Base-by-base conservation (phyloP, 345 rosid species). In the Lepidium didymum region DNA sequence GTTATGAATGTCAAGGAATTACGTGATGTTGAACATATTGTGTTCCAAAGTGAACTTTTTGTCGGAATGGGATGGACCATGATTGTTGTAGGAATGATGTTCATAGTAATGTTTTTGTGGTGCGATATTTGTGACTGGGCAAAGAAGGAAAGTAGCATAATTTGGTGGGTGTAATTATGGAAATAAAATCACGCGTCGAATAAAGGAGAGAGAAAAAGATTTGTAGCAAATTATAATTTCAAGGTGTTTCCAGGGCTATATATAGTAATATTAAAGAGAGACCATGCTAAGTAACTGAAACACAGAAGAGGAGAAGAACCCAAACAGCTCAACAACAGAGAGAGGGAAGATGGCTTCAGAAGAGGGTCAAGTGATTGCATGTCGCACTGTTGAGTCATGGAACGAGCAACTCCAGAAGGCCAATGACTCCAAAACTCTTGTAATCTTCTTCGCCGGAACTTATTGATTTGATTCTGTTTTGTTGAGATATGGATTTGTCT, bases 321-420 rank as follows among this genome's bases (percentile, higher is more conserved):
- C 11, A 73, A 40, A 36, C 12, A 57, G 42, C 45, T 7, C 11
- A 23, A 15, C 21, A 66, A 19, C 2, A 8, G 51, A 66, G 29
- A 61, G 4, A 41, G 49, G 29, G 9, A 68, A 70, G 56, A 81
- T 81, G 84, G 77, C 77, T 33, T 49, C 80, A 12, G 90, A 85
- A 72, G 91, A 84, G 31, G 96, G 97, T 56, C 90, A 86, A 51
- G 91, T 92, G 53, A 79, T 90, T 55, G 62, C 78, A 2, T 90
- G 96, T 70, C 93, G 85, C 86, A 80, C 84, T 40, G 64, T 82
- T 14, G 89, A 88, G 29, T 75, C 75, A 31, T 90, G 96, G 96
- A 77, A 67, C 46, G 78, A 85, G 46, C 87, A 90, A 38, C 77
- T 92, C 12, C 62, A 73, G 69, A 83, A 72, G 77, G 77, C 77